These are phyloP conservation scores for Clavispora santaluciae DNA, from an alignment of 805 yeast species.

Conservation along the genomic window DNA sequence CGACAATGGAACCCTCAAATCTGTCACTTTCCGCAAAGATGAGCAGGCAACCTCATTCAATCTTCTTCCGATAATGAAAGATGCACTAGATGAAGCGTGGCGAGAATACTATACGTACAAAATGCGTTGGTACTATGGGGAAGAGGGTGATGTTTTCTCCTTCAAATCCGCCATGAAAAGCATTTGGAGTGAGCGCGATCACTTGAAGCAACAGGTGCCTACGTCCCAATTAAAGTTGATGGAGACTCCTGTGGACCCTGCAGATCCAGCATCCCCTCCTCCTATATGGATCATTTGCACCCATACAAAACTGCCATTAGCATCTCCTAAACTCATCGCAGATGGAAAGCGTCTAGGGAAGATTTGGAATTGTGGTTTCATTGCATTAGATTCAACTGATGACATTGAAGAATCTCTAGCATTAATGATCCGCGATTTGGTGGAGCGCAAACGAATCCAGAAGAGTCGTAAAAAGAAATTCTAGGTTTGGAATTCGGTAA, in stretches of 20 bases:
- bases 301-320: slow-evolving; percentile 50
- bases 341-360: slow-evolving; percentile 54
- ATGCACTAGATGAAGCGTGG: slow-evolving; percentile 70
- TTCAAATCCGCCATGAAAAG: slow-evolving; percentile 52
- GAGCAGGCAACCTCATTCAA: slow-evolving; percentile 25
- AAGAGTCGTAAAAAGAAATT: slow-evolving; percentile 2
- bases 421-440: slow-evolving; percentile 54
- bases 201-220: neutral
- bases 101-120: slow-evolving; percentile 54
- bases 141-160: slow-evolving; percentile 64
- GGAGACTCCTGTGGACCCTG: slow-evolving; percentile 28
- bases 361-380: slow-evolving; percentile 62
- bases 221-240: slow-evolving; percentile 11
- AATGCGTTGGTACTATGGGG: slow-evolving; percentile 54
- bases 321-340: slow-evolving; percentile 56
- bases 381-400: slow-evolving; percentile 54
- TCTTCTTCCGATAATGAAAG: slow-evolving; percentile 44
- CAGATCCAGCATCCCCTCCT: slow-evolving; percentile 43
- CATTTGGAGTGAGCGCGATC: slow-evolving; percentile 37
- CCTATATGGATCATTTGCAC: slow-evolving; percentile 69
- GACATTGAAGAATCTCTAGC: slow-evolving; percentile 54
- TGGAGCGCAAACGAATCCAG: slow-evolving; percentile 38
- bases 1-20: slow-evolving; percentile 4
- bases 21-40: slow-evolving; percentile 4
- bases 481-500: no score